A percentile compares a stretch with the other conserved stretches of the same genome.
These are phyloP conservation scores for Camptophora hylomeconis DNA, from an alignment of 2,329 filamentous ascomycete species.

Conservation along the genomic window DNA sequence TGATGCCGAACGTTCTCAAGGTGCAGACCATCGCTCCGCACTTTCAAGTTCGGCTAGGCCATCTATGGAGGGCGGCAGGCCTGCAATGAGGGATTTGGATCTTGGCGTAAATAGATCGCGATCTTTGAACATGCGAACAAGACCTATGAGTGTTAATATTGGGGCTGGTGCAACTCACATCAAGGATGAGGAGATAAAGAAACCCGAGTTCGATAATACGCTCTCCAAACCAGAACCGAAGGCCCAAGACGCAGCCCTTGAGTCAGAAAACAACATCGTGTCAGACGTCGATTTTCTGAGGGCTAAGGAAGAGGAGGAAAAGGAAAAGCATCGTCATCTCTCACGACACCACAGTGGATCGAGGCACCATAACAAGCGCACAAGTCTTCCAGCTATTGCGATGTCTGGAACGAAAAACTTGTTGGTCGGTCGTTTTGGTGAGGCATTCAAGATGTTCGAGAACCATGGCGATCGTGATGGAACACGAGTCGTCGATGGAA, in stretches of 20 bases:
- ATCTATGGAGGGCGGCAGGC: slow-evolving; percentile 59
- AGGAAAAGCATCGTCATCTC: slow-evolving; percentile 42
- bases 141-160: slow-evolving; percentile 72
- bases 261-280: slow-evolving; percentile 45
- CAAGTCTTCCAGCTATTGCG: slow-evolving; percentile 56
- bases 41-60: slow-evolving; percentile 50
- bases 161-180: slow-evolving; percentile 73
- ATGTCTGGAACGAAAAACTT: slow-evolving; percentile 66
- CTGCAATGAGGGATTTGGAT: slow-evolving; percentile 47
- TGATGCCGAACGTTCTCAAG: slow-evolving; percentile 14
- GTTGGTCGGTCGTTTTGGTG: slow-evolving; percentile 77
- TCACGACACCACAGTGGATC: slow-evolving; percentile 43
- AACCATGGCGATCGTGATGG: slow-evolving; percentile 31
- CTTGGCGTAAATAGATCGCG: slow-evolving; percentile 46
- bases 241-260: slow-evolving; percentile 32
- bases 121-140: slow-evolving; percentile 52
- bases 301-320: slow-evolving; percentile 55
- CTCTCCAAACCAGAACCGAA: slow-evolving; percentile 7
- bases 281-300: slow-evolving; percentile 77
- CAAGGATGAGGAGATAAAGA: slow-evolving; percentile 53
- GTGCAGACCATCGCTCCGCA: slow-evolving; percentile 35
- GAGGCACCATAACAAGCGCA: slow-evolving; percentile 52
- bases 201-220: slow-evolving; percentile 11
- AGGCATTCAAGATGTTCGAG: slow-evolving; percentile 89
- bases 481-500: slow-evolving; percentile 23